Conservation (phyloP, 371 early-diverging fungal species). For the Conidiobolus incongruus region DNA sequence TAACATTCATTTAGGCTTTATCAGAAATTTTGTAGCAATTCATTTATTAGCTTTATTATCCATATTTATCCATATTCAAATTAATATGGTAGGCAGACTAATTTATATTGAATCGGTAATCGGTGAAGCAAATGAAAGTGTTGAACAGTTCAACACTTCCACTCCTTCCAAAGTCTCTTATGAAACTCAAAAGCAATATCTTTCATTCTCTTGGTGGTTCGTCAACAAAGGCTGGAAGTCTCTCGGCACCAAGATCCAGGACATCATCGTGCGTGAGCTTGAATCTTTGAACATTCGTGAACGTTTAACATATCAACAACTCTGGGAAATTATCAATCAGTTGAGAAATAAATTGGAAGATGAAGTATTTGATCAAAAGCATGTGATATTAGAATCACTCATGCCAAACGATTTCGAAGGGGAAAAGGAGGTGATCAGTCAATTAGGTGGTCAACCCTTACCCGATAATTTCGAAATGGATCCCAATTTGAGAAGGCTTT, state of each 20-base stretch:
- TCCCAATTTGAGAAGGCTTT: conserved; percentile 22
- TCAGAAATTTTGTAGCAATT: conserved; percentile 51
- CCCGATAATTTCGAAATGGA: conserved; percentile 8
- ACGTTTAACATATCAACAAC: conserved; percentile 1
- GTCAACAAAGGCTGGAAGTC: conserved; percentile 70
- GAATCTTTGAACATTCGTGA: background rate
- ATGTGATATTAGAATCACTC: conserved; percentile 22
- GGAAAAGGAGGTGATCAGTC: conserved; percentile 28
- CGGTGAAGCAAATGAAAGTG: conserved; percentile 11
- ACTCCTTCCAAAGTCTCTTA: conserved; percentile 8
- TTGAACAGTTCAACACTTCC: conserved; percentile 9
- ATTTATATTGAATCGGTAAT: conserved; percentile 77
- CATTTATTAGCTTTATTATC: conserved; percentile 63
- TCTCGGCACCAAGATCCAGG: conserved; percentile 33
- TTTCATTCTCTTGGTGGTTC: conserved; percentile 81
- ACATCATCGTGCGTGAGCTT: conserved; percentile 30
- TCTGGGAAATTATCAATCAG: background rate
- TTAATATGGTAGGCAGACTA: conserved; percentile 75
- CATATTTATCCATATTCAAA: conserved; percentile 59
- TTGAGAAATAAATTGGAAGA: background rate
- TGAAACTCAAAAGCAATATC: conserved; percentile 51
- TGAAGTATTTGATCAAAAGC: background rate
- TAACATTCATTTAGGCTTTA: conserved; percentile 27
- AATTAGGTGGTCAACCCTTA: conserved; percentile 20
- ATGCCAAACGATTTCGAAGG: conserved; percentile 39